These are phyloP conservation scores for Paspalum notatum DNA, from an alignment of 176 grass and related monocot genomes.

Conservation along the genomic window DNA sequence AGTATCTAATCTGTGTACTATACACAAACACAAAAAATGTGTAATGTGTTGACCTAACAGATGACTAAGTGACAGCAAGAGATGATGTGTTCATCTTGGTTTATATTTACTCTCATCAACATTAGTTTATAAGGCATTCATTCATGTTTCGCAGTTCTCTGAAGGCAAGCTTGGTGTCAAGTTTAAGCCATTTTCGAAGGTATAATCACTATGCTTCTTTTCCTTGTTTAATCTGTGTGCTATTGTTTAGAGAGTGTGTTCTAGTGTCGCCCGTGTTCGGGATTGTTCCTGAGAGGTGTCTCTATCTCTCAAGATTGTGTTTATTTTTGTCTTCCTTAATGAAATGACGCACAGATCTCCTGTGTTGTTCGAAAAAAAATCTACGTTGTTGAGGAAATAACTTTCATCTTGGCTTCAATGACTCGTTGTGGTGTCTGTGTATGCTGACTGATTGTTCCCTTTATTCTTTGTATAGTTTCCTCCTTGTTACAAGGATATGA, in stretches of 20 bases:
- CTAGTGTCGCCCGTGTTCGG: no score
- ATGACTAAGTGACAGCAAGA: background rate
- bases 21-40: background rate
- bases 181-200: conserved; percentile 97
- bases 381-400: conserved; percentile 23
- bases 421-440: no score
- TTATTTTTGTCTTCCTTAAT: no score
- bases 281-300: no score
- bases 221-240: background rate
- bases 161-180: conserved; percentile 89
- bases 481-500: conserved; percentile 99
- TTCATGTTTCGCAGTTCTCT: conserved; percentile 68
- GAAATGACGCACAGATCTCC: no score
- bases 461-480: conserved; percentile 70
- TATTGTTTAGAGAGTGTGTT: no score
- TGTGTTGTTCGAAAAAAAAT: no score
- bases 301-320: no score
- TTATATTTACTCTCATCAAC: background rate
- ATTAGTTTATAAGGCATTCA: conserved; percentile 17
- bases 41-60: background rate
- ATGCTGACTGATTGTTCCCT: background rate
- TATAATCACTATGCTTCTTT: conserved; percentile 38
- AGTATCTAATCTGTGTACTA: background rate
- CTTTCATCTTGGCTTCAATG: conserved; percentile 3
- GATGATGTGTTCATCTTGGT: background rate